phyloP scores from a whole-genome alignment of 2,329 filamentous ascomycete genomes.

The Pestalotiopsis sp. region DNA sequence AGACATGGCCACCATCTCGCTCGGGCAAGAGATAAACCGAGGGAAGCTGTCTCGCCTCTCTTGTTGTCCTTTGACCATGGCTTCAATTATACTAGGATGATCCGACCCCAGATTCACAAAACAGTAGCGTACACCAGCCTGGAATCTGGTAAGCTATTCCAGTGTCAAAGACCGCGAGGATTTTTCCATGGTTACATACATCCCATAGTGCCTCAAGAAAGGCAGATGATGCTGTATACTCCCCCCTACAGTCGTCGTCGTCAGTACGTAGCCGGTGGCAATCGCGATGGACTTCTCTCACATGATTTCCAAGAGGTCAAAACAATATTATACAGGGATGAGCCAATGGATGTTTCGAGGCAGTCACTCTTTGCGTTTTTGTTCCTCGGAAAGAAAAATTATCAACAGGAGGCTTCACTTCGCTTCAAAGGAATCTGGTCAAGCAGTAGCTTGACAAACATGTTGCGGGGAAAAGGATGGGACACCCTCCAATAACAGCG shows the following conservation, averaged over 20 bases:
- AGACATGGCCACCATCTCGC: slow-evolving; percentile 84
- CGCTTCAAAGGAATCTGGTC: not conserved
- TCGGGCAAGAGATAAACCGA: slow-evolving; percentile 75
- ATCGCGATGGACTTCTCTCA: not conserved
- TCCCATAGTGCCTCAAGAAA: slow-evolving; percentile 56
- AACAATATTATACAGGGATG: not conserved
- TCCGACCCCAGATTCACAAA: slow-evolving; percentile 70
- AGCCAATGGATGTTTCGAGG: not conserved
- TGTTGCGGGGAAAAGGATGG: not conserved
- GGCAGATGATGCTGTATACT: slow-evolving; percentile 67
- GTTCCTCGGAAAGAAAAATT: not conserved
- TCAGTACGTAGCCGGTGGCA: not conserved
- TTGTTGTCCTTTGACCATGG: slow-evolving; percentile 74
- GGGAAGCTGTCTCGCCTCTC: slow-evolving; percentile 67
- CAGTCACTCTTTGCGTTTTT: not conserved
- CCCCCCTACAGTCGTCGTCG: not conserved
- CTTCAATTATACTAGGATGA: slow-evolving; percentile 77
- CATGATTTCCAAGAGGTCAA: not conserved
- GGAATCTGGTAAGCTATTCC: not conserved
- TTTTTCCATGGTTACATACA: not conserved
- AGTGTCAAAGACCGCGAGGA: not conserved
- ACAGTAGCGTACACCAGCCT: slow-evolving; percentile 34
- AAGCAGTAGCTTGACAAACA: not conserved
- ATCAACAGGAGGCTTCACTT: not conserved
- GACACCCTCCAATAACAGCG: not conserved